Evolutionary conservation across 371 early-diverging fungal species (phyloP), one percentile per base, ranked within the genome.

Genomic region (Entomophthora muscae): DNA sequence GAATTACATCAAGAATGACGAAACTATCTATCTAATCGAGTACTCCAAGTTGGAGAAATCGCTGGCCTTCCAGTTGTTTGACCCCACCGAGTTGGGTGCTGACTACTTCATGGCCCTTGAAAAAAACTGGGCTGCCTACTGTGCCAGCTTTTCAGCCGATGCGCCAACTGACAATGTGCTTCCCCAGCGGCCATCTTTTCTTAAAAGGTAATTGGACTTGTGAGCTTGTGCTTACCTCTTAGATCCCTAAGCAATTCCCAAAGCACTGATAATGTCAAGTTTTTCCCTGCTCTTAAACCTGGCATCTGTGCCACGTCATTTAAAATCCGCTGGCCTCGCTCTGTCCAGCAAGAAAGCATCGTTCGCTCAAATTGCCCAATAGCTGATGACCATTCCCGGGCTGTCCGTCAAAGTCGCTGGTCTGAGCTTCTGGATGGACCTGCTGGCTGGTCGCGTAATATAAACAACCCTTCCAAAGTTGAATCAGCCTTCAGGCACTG

Each of bases 11-110:
- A 17, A 24, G n/a, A 17, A 42, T 17, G 63, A 55, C 24, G 54
- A 57, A 22, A 53, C 10, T 23, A 62, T 64, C 17, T 69, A 56
- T 13, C 2, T 61, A 13, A 24, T 61, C 7, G 61, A 61, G 27
- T 61, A 32, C 42, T 28, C 17, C 3, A 12, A 22, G 26, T 63
- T 64, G 21, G 27, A 64, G 10, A 63, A 56, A 62, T 66, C 69
- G 65, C 68, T 72, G 57, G 68, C 71, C 56, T 66, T 71, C 42
- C 67, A 66, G 30, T 29, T 73, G 26, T 76, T 76, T 2, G 72
- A 61, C 5, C 24, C 61, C 3, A 42, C 24, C 27, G 61, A 61
- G 29, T 57, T 57, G 31, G 26, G 29, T 57, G 12, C 1, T 7
- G 30, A 57, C 1, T 29, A 31, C 29, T 31, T 57, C 17, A 17